Conservation (phyloP, 306 rosid species). For the Abrus pulchellus region DNA sequence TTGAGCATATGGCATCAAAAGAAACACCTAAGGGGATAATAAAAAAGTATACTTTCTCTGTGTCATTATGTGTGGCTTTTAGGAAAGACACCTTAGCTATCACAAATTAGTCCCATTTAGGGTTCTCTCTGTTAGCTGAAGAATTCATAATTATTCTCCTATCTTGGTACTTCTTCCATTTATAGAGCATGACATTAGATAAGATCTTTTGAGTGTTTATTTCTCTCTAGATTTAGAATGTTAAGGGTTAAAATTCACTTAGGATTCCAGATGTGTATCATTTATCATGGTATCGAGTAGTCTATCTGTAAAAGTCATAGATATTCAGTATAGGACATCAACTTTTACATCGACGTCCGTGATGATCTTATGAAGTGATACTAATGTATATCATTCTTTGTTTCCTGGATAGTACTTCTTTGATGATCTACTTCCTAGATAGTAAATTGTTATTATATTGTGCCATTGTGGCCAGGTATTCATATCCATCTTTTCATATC, state of each 20-base stretch:
- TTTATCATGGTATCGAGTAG: neutral
- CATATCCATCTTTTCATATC: neutral
- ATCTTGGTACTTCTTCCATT: neutral
- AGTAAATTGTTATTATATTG: neutral
- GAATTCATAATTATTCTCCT: no score
- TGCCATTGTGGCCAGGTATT: neutral
- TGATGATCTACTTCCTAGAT: neutral
- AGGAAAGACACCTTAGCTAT: neutral
- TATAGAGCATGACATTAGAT: neutral
- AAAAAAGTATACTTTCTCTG: constrained; percentile 24
- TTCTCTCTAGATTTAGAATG: neutral
- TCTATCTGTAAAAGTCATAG: constrained; percentile 4
- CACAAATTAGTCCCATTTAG: no score
- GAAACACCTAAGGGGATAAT: constrained; percentile 55
- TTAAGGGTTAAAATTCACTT: neutral
- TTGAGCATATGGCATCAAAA: constrained; percentile 51
- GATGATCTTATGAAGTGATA: constrained; percentile 5
- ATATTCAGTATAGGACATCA: neutral
- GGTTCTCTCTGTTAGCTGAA: no score
- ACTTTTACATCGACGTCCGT: neutral
- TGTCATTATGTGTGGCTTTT: constrained; percentile 11
- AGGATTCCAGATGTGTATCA: neutral
- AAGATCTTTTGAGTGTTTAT: neutral
- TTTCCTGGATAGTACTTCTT: neutral
- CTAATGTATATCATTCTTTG: neutral